Percentiles rank a stretch among this genome's conserved stretches.
Evolutionary conservation across 768 basidiomycete genomes (phyloP).

Genomic region (Tylopilus vinaceipallidus): DNA sequence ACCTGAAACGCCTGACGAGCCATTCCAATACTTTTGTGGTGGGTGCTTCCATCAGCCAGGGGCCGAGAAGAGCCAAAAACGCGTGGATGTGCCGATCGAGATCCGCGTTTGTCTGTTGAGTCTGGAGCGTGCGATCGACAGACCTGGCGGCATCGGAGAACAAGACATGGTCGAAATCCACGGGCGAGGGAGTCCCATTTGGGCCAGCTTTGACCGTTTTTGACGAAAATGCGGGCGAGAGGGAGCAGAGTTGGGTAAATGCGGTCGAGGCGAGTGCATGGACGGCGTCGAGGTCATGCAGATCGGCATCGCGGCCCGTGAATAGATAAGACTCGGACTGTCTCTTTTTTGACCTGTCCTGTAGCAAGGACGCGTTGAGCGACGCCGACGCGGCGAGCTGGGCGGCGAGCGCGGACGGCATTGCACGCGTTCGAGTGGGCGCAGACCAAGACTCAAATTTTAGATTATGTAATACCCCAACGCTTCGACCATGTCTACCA

Average conservation of each 20-base stretch:
- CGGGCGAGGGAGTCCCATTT: conserved; percentile 21
- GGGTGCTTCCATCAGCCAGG: conserved; percentile 77
- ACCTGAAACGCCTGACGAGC: conserved; percentile 94
- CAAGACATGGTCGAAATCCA: conserved; percentile 61
- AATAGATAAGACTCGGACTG: conserved; percentile 84
- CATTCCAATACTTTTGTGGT: conserved; percentile 88
- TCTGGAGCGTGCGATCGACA: conserved; percentile 76
- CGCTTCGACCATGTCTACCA: neutral
- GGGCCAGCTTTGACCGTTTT: conserved; percentile 9
- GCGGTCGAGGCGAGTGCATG: conserved; percentile 79
- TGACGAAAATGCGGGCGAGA: conserved; percentile 51
- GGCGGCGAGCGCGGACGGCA: conserved; percentile 72
- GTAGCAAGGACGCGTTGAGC: conserved; percentile 70
- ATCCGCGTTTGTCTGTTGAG: conserved; percentile 56
- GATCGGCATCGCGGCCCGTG: conserved; percentile 73
- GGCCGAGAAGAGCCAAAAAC: conserved; percentile 71
- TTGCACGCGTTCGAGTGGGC: conserved; percentile 39
- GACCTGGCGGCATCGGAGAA: conserved; percentile 79
- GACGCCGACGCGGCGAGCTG: conserved; percentile 82
- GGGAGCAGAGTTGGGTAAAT: conserved; percentile 62
- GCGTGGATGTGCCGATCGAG: conserved; percentile 60
- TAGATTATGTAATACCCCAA: no score
- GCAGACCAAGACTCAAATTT: no score
- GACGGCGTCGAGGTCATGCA: conserved; percentile 86
- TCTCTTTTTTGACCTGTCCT: conserved; percentile 60